Evolutionary conservation across 371 early-diverging fungal species (phyloP), one percentile per base, ranked within the genome.

Genomic region (Apophysomyces trapeziformis): DNA sequence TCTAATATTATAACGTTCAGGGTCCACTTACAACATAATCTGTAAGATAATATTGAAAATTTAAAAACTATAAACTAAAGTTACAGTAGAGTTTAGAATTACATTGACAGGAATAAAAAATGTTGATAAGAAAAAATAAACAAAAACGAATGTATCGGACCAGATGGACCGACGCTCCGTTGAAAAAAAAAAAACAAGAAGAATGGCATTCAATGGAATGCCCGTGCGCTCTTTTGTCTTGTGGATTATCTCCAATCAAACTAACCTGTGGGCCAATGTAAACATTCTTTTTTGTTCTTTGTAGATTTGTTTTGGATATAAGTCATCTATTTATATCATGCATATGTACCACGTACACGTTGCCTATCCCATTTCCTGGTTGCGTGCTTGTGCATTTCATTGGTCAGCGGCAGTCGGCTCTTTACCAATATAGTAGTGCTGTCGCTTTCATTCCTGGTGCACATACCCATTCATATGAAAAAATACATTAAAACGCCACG

Each of bases 391-490:
- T 21, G 54, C 21, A 21, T 50, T 26, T 50, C 11, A 50, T 50
- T 50, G 54, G 54, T 50, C 9, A 21, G 2, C 4, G 16, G 12
- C 46, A 16, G 18, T 50, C 6, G n/a, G 54, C 18, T 21, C 21
- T 7, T 8, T 50, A 50, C 54, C 9, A 50, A 50, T 50, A 50
- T 50, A 50, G 54, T 21, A 50, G 9, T 21, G 0, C 54, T 21
- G 21, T 47, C 41, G 7, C 47, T 50, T 21, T 18, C 54, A 21
- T 50, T 21, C 54, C 54, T 18, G 54, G 54, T 26, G 54, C 54
- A 50, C 54, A 16, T 11, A 50, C 54, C 54, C 16, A 18, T 50
- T 50, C 54, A 50, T 50, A 50, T 50, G 54, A 50, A n/a, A 50
- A 50, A 16, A 50, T 5, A 50, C 21, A 18, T 9, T 14, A 4